phyloP scores from a whole-genome alignment of 768 basidiomycete genomes.

The Paxillus rubicundulus region DNA sequence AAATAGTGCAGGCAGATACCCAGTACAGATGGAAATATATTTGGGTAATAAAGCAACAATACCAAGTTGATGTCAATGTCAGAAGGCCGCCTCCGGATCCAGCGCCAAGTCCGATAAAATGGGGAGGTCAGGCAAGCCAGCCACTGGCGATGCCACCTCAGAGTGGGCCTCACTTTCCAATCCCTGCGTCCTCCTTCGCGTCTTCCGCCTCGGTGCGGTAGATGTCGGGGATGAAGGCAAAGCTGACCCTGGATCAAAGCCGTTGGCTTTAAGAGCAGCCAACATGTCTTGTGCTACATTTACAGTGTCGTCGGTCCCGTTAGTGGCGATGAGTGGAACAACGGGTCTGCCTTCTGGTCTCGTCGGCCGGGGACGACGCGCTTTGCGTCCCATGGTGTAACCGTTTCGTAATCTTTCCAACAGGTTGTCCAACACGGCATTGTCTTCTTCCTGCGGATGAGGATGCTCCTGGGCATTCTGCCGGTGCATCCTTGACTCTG shows the following conservation, averaged over 20 bases:
- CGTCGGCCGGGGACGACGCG: slow-evolving; percentile 45
- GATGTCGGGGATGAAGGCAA: slow-evolving; percentile 49
- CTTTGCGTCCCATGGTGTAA: slow-evolving; percentile 56
- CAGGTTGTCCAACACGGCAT: slow-evolving; percentile 61
- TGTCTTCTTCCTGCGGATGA: slow-evolving; percentile 53
- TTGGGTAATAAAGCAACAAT: slow-evolving; percentile 21
- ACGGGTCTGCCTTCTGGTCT: slow-evolving; percentile 35
- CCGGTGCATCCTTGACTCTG: slow-evolving; percentile 58
- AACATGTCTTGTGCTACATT: slow-evolving; percentile 74
- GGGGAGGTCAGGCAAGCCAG: slow-evolving; percentile 25
- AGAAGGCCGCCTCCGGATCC: slow-evolving; percentile 21
- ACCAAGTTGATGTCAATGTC: slow-evolving; percentile 17
- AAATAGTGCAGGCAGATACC: slow-evolving; percentile 28
- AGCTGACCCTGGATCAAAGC: slow-evolving; percentile 47
- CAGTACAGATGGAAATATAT: slow-evolving; percentile 31
- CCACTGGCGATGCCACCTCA: slow-evolving; percentile 23
- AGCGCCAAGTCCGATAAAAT: slow-evolving; percentile 26
- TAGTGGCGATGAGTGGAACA: slow-evolving; percentile 12
- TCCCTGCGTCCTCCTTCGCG: slow-evolving; percentile 32
- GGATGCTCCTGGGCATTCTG: slow-evolving; percentile 46
- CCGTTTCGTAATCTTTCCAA: slow-evolving; percentile 73
- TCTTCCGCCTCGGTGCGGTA: slow-evolving; percentile 27
- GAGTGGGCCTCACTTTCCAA: slow-evolving; percentile 35
- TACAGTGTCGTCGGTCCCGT: slow-evolving; percentile 38
- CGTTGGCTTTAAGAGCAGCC: slow-evolving; percentile 68